Evolutionary conservation across 345 rosid genomes (phyloP), one percentile per base, ranked within the genome.

Genomic region (Syzygium aqueum): DNA sequence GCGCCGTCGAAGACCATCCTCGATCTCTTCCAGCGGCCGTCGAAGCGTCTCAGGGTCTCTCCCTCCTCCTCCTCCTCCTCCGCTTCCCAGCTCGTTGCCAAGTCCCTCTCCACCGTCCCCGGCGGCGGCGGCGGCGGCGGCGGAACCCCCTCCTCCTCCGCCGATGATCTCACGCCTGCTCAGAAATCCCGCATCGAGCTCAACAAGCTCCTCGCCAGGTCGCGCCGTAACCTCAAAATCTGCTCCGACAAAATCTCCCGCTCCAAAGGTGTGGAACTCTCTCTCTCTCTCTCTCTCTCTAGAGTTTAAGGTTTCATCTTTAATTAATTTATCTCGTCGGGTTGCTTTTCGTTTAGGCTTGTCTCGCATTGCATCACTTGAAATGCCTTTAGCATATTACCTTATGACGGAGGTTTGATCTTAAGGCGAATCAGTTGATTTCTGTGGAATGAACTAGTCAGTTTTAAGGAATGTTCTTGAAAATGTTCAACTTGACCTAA

Each of bases 11-110:
- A 90, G 90, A 91, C 95, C 88, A 91, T 96, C 87, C 92, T 85
- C 90, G 97, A 97, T 40, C 84, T 92, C 91, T 95, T 95, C 63
- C 94, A 80, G 53, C 80, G 90, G 88, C 96, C 99, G 3, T 89
- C 96, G 11, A 96, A 97, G 93, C 98, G 98, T 87, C 91, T 88
- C 85, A 95, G 94, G 87, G 83, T 88, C 85, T 91, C 92, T 46
- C 28, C 91, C 23, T 49, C 91, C 83, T 61, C 94, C 25, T 25
- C 86, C 87, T 28, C 86, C 90, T 63, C 77, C 87, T 27, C 86
- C 90, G 53, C 56, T 67, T 16, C 53, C 56, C 88, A 5, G 15
- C 37, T 37, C 91, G 11, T 30, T 33, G 8, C 84, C 91, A 86
- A 83, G 49, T 37, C 82, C 27, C 49, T 63, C 82, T 28, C 83